Evolutionary conservation across 2,329 filamentous ascomycete genomes (phyloP).

Genomic region (Penicillium glabrum): DNA sequence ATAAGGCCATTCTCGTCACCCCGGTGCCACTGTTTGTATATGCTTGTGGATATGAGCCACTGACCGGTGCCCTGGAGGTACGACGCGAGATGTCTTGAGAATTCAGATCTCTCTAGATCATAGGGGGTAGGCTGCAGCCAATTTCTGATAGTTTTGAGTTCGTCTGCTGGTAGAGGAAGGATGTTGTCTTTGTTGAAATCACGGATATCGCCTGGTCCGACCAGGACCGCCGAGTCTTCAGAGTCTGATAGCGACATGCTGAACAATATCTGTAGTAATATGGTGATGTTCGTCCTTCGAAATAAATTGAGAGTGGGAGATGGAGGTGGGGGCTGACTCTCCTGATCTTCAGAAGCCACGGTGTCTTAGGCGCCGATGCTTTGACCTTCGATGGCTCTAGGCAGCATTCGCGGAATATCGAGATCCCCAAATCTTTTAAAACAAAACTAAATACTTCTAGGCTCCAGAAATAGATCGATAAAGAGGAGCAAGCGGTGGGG

Average conservation of each 20-base stretch:
- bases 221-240: not conserved
- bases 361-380: no score
- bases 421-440: no score
- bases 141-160: not conserved
- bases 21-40: conserved; percentile 17
- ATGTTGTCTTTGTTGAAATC: conserved; percentile 9
- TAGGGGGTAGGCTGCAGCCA: conserved; percentile 12
- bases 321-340: not conserved
- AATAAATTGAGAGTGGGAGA: not conserved
- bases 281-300: not conserved
- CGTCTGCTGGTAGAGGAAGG: conserved; percentile 2
- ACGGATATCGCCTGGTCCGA: not conserved
- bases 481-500: no score
- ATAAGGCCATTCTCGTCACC: conserved; percentile 12
- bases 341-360: not conserved
- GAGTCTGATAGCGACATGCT: conserved; percentile 1
- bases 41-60: conserved; percentile 2
- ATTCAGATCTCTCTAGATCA: conserved; percentile 7
- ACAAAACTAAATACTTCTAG: no score
- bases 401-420: no score
- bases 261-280: not conserved
- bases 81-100: conserved; percentile 2
- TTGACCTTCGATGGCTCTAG: no score
- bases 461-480: no score
- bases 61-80: conserved; percentile 1